Evolutionary conservation across 2,329 filamentous ascomycete species (phyloP), one percentile per base, ranked within the genome.

Genomic region (Fusarium sororula): DNA sequence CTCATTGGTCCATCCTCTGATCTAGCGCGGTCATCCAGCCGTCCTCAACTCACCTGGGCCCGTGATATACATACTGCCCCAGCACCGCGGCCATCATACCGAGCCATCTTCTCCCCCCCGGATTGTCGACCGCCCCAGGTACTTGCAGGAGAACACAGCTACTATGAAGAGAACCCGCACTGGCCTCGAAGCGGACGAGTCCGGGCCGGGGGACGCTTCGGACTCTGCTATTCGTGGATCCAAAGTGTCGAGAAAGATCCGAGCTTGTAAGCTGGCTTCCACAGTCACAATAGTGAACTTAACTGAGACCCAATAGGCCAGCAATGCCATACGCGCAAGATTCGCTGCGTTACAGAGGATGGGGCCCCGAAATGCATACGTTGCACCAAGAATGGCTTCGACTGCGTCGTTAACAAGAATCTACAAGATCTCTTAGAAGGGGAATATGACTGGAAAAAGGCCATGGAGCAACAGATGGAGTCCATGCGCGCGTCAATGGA

Each of bases 31-130:
- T 35, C 50, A 53, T 53, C 50, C 17, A 24, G 32, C 50, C 50
- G 50, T 0, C n/a, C 3, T 26, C n/a, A 0, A 15, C 2, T 8
- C n/a, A 35, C 32, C 12, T 53, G 0, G 3, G 30, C 30, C 32
- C 30, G 30, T 0, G 32, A 11, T 53, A 53, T 50, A 50, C 50
- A 37, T 20, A 53, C 17, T 37, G 17, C n/a, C 50, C 32, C 50
- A 20, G 50, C 30, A 53, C n/a, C 32, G 30, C 50, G 30, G 50
- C 12, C 17, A 6, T 53, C 50, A 12, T 26, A 53, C 50, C 48
- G 48, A 53, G n/a, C n/a, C 12, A 30, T 26, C 24, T 26, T 26
- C 24, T 26, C 24, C 24, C 3, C n/a, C 48, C 17, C n/a, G n/a
- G 30, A 26, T 11, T 10, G 1, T 53, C 30, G 37, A 6, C 17